A percentile compares a stretch with the other conserved stretches of the same genome.
Conservation (phyloP, 139 green algal species). For the Coelastrella sp. region DNA sequence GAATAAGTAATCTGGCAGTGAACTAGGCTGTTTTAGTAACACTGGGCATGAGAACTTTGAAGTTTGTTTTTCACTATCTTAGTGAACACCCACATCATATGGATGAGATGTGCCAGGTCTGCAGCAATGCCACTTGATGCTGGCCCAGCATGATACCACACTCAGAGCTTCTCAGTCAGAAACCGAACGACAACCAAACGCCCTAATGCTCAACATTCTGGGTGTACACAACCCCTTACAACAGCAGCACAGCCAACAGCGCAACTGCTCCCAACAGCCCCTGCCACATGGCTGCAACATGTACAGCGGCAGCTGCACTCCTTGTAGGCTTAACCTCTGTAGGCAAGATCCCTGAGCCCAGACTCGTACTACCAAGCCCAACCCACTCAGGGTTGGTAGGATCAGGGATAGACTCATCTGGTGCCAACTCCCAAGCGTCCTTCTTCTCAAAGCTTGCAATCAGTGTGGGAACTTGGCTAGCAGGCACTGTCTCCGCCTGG, state of each 20-base stretch:
- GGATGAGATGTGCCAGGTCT: too few relatives aligned
- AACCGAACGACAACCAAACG: too few relatives aligned
- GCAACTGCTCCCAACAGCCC: neutral
- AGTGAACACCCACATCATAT: too few relatives aligned
- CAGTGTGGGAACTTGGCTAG: neutral
- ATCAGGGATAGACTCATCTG: neutral
- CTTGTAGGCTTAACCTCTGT: neutral
- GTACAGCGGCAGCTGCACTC: neutral
- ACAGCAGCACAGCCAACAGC: neutral
- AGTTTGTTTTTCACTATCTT: too few relatives aligned
- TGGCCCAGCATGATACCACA: too few relatives aligned
- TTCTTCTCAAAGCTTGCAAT: neutral
- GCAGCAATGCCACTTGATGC: too few relatives aligned
- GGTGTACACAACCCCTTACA: too few relatives aligned
- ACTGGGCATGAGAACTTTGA: too few relatives aligned
- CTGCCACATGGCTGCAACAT: neutral
- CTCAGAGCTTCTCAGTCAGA: too few relatives aligned
- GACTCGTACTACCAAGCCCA: neutral
- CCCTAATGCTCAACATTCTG: too few relatives aligned
- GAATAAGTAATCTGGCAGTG: too few relatives aligned
- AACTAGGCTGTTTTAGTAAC: too few relatives aligned
- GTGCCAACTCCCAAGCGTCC: neutral
- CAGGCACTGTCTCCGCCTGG: neutral
- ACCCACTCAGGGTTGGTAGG: conserved; percentile 1
- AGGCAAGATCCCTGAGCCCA: neutral